Conservation (phyloP, 495 filamentous ascomycete species). For the Achaetomiella virescens region DNA sequence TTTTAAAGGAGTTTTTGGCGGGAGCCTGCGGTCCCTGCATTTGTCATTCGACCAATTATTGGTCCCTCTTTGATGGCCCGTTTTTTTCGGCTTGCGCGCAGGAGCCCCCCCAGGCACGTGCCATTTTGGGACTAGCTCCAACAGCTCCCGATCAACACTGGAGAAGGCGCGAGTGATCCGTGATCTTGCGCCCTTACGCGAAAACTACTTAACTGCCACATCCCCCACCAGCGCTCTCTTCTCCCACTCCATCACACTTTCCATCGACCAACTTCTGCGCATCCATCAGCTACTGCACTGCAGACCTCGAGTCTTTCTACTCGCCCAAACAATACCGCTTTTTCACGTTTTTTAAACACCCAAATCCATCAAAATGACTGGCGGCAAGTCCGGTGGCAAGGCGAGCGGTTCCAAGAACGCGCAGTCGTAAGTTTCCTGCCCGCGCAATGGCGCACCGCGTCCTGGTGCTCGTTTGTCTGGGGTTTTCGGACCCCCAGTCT, state of each 20-base stretch:
- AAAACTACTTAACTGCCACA: constrained; percentile 48
- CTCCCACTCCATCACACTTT: constrained; percentile 33
- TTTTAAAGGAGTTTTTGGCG: constrained; percentile 1
- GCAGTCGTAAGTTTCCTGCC: constrained; percentile 76
- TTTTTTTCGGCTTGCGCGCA: constrained; percentile 13
- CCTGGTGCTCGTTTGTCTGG: constrained; percentile 1
- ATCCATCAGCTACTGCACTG: constrained; percentile 18
- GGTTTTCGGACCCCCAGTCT: constrained; percentile 4
- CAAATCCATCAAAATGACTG: constrained; percentile 82
- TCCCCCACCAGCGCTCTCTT: constrained; percentile 40
- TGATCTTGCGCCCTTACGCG: constrained; percentile 44
- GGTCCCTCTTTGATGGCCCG: constrained; percentile 3
- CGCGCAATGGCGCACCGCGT: constrained; percentile 4
- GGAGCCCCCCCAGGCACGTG: constrained; percentile 9
- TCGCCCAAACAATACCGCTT: constrained; percentile 25
- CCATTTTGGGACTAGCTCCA: constrained; percentile 39
- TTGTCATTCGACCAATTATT: constrained; percentile 13
- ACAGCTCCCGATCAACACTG: constrained; percentile 29
- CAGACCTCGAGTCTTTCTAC: constrained; percentile 20
- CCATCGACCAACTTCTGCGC: constrained; percentile 30
- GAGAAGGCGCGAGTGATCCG: constrained; percentile 32
- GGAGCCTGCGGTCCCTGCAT: background rate
- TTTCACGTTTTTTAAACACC: constrained; percentile 28
- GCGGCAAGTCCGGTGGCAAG: constrained; percentile 98
- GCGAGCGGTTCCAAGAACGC: constrained; percentile 93